These are phyloP conservation scores for Mycotypha africana DNA, from an alignment of 371 early-diverging fungal genomes.

Conservation along the genomic window DNA sequence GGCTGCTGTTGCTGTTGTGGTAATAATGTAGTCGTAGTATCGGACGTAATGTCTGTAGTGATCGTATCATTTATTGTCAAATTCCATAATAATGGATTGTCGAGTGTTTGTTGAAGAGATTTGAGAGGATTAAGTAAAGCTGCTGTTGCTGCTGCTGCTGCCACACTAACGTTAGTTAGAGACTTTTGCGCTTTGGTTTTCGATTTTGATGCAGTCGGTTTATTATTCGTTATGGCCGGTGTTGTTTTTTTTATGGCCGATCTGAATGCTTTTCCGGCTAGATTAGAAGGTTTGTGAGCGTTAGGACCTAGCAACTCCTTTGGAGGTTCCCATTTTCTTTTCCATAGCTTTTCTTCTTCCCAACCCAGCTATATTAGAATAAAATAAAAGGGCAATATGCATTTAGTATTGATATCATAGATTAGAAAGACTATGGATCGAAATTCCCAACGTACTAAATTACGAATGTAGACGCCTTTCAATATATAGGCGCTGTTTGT, in stretches of 20 bases:
- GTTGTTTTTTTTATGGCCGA: conserved; percentile 1
- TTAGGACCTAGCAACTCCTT: conserved; percentile 22
- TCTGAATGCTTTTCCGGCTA: conserved; percentile 23
- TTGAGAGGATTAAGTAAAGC: not conserved
- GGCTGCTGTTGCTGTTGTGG: not conserved
- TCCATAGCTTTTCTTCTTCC: conserved; percentile 34
- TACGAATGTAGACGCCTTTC: conserved; percentile 66
- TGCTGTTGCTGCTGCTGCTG: not conserved
- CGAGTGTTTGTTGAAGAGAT: not conserved
- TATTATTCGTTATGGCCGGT: not conserved
- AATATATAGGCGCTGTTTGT: conserved; percentile 76
- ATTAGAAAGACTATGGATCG: too few relatives aligned
- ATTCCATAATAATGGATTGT: conserved; percentile 5
- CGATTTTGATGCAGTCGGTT: too few relatives aligned
- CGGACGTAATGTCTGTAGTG: not conserved
- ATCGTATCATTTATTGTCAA: conserved; percentile 1
- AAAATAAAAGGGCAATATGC: not conserved
- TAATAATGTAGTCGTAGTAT: not conserved
- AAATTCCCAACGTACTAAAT: conserved; percentile 40
- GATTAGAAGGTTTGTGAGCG: conserved; percentile 22
- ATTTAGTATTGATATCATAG: too few relatives aligned
- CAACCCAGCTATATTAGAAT: conserved; percentile 16
- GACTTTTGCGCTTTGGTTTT: not conserved
- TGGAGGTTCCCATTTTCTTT: conserved; percentile 26
- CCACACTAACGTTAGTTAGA: not conserved